Evolutionary conservation across 352 stramenopile genomes (phyloP).

Genomic region (Pythium sukuiense): DNA sequence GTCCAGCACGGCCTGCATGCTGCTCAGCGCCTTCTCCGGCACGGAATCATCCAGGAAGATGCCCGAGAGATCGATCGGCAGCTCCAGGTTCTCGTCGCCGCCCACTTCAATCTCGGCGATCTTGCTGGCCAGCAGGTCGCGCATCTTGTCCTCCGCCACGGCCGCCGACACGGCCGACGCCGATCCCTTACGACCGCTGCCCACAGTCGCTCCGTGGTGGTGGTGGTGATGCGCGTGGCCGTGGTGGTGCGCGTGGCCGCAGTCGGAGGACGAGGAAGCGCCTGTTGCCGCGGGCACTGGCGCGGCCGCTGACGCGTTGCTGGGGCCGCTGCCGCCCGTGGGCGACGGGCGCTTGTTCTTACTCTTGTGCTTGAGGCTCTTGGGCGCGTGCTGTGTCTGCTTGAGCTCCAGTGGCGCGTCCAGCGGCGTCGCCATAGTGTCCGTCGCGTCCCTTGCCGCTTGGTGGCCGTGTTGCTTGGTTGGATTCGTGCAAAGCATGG

Average conservation of each 20-base stretch:
- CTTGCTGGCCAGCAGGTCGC: slow-evolving; percentile 79
- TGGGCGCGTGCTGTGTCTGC: slow-evolving; percentile 50
- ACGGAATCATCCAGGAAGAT: slow-evolving; percentile 72
- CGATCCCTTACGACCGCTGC: slow-evolving; percentile 3
- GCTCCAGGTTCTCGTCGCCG: slow-evolving; percentile 73
- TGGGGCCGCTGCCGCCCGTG: slow-evolving; percentile 20
- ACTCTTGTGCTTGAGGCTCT: slow-evolving; percentile 84
- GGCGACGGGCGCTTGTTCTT: slow-evolving; percentile 58
- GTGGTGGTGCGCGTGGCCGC: slow-evolving; percentile 23
- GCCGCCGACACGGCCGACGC: slow-evolving; percentile 14
- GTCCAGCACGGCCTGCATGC: slow-evolving; percentile 40
- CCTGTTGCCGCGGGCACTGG: neutral
- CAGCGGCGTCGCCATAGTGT: slow-evolving; percentile 25
- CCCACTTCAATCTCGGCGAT: slow-evolving; percentile 87
- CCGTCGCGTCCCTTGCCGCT: neutral
- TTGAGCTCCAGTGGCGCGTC: slow-evolving; percentile 65
- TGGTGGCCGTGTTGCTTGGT: neutral
- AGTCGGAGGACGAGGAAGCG: slow-evolving; percentile 3
- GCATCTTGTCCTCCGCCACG: slow-evolving; percentile 51
- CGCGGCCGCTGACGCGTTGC: neutral
- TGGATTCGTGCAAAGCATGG: neutral
- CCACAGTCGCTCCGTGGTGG: neutral
- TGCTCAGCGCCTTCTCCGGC: slow-evolving; percentile 31
- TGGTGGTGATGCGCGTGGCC: slow-evolving; percentile 9
- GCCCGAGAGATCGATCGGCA: slow-evolving; percentile 67